These are phyloP conservation scores for Whalleya microplaca DNA, from an alignment of 2,329 filamentous ascomycete species.

Conservation along the genomic window DNA sequence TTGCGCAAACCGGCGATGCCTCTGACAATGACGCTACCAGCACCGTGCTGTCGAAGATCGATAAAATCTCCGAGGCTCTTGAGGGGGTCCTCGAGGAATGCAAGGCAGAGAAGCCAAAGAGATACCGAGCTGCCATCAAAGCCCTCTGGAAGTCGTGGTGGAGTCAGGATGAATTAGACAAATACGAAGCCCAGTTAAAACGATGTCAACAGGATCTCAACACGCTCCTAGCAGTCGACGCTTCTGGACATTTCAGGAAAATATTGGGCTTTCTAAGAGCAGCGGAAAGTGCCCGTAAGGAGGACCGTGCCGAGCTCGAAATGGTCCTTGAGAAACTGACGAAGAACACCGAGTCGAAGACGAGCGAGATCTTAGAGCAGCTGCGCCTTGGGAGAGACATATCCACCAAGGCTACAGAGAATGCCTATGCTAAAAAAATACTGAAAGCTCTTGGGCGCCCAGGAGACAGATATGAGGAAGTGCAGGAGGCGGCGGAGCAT, in stretches of 20 bases:
- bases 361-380: not conserved
- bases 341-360: not conserved
- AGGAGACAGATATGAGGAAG: not conserved
- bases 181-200: not conserved
- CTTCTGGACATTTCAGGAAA: not conserved
- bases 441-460: not conserved
- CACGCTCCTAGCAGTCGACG: not conserved
- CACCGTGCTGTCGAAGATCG: not conserved
- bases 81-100: not conserved
- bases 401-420: not conserved
- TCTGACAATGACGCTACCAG: not conserved
- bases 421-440: not conserved
- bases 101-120: not conserved
- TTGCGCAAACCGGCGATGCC: not conserved
- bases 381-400: not conserved
- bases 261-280: not conserved
- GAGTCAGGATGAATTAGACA: not conserved
- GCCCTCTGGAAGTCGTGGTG: not conserved
- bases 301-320: not conserved
- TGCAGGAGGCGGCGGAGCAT: not conserved
- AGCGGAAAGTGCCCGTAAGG: not conserved
- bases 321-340: not conserved
- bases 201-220: not conserved
- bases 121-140: not conserved
- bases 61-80: not conserved